Evolutionary conservation across 495 filamentous ascomycete species (phyloP), one percentile per base, ranked within the genome.

Genomic region (Friedmanniomyces simplex): DNA sequence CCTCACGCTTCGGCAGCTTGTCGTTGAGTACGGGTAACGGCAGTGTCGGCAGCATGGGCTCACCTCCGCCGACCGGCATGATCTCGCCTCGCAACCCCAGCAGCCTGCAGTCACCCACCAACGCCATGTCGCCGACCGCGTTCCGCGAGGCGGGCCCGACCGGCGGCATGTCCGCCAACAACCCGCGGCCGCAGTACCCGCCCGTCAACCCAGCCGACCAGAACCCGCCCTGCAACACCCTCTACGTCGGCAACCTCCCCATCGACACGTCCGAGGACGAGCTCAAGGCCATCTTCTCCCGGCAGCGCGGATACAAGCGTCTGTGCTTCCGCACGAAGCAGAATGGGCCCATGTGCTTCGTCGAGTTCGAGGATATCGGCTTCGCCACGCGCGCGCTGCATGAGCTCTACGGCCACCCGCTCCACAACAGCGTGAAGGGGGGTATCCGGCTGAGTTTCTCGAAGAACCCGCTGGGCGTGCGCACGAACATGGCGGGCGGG

Each of bases 291-390:
- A 79, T 97, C 68, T 98, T 98, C 67, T 89, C 85, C 43, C 93
- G 91, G 69, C 88, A 94, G 63, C 87, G 91, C 34, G 93, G 93
- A 16, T 98, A 97, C 71, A 98, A 95, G 74, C 79, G 93, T 37
- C 83, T 98, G 4, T 96, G 90, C 66, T 95, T 96, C 74, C 82
- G 94, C n/a, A 95, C 91, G 51, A 98, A 98, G 72, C 87, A 91
- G 61, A 95, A 97, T 65, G 94, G 94, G 0, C 93, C 94, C 13
- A 97, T 97, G 94, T 97, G 93, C 66, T 97, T 97, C 65, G 93
- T 98, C 41, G 94, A 98, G 69, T 98, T 97, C 67, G 93, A 97
- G 63, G 91, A 98, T 67, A 82, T 96, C 42, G 85, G 86, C 22
- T 93, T 89, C 67, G 93, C 93, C 8, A 96, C 93, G 55, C 95